Evolutionary conservation across 495 filamentous ascomycete species (phyloP), one percentile per base, ranked within the genome.

Genomic region (Aspergillus egyptiacus): DNA sequence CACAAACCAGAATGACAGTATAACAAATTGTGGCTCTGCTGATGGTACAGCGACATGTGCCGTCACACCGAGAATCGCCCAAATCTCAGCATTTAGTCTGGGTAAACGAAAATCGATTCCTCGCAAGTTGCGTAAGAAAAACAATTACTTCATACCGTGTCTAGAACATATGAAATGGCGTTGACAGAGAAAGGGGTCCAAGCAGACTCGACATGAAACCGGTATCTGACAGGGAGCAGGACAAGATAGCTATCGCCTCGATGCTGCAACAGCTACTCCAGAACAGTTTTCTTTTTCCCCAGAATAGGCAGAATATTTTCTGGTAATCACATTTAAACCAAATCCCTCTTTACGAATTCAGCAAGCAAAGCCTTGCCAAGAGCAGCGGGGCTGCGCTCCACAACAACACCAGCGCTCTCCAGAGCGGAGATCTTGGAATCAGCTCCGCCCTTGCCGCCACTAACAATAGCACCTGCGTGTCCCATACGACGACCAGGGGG

Each of bases 401-500:
- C 93, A 61, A 96, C 77, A 50, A 96, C 93, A 65, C 93, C 93
- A 43, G 94, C 94, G 55, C 79, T 78, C 74, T 97, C 87, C 27
- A 99, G 81, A 48, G 93, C 93, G 59, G 80, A 71, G 70, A 99
- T 99, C 83, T 99, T 99, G 54, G 88, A 94, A 72, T 96, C 86
- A 45, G 93, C 93, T 63, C 87, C 93, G 63, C 93, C 93, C 81
- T 96, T 96, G 50, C 93, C 93, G 59, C 93, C 93, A 57, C 86
- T 86, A 40, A 99, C 91, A 64, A 99, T 99, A 60, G 93, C 93
- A 70, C 85, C 93, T 57, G 93, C 93, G 76, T 99, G 93, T 55
- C 93, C 93, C 93, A 97, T 99, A 63, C 93, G 84, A 62, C 93
- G 80, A 64, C 93, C 93, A 31, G 93, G 91, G 47, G 93, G 93